A percentile compares a stretch with the other conserved stretches of the same genome.
Conservation (phyloP, 2,329 filamentous ascomycete species). For the Thermoascus crustaceus region DNA sequence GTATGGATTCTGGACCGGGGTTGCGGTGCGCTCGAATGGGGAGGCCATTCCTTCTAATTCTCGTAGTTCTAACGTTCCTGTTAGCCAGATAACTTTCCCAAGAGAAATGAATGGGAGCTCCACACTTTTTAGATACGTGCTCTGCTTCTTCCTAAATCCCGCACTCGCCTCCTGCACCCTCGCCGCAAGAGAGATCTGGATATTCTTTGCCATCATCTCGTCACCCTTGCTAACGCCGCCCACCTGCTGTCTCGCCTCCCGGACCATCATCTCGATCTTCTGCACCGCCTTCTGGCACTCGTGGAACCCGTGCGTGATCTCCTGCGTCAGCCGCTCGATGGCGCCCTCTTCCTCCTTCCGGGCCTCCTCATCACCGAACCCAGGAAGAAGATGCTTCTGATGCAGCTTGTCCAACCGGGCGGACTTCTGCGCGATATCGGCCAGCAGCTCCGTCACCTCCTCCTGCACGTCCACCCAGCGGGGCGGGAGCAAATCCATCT, state of each 20-base stretch:
- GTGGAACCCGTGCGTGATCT: slow-evolving; percentile 83
- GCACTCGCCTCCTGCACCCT: slow-evolving; percentile 88
- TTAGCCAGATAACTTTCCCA: slow-evolving; percentile 9
- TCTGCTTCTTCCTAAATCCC: slow-evolving; percentile 92
- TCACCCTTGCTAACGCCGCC: slow-evolving; percentile 68
- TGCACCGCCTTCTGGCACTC: slow-evolving; percentile 84
- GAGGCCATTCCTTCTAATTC: slow-evolving; percentile 57
- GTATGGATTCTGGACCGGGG: slow-evolving; percentile 55
- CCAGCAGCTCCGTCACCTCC: slow-evolving; percentile 76
- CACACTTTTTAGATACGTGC: slow-evolving; percentile 86
- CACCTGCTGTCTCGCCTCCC: slow-evolving; percentile 66
- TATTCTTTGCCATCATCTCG: slow-evolving; percentile 91
- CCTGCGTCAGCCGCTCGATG: slow-evolving; percentile 83
- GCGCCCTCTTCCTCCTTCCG: slow-evolving; percentile 79
- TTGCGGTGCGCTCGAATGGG: slow-evolving; percentile 43
- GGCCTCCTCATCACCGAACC: slow-evolving; percentile 90
- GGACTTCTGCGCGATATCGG: slow-evolving; percentile 72
- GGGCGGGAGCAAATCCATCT: slow-evolving; percentile 94
- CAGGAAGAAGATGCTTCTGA: slow-evolving; percentile 92
- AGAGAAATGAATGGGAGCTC: slow-evolving; percentile 3
- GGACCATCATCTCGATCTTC: slow-evolving; percentile 77
- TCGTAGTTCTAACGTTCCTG: slow-evolving; percentile 55
- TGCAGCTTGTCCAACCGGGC: slow-evolving; percentile 84
- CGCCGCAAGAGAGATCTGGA: slow-evolving; percentile 82
- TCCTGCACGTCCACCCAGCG: slow-evolving; percentile 94